Conservation (phyloP, 495 filamentous ascomycete species). For the Aspergillus haitiensis region DNA sequence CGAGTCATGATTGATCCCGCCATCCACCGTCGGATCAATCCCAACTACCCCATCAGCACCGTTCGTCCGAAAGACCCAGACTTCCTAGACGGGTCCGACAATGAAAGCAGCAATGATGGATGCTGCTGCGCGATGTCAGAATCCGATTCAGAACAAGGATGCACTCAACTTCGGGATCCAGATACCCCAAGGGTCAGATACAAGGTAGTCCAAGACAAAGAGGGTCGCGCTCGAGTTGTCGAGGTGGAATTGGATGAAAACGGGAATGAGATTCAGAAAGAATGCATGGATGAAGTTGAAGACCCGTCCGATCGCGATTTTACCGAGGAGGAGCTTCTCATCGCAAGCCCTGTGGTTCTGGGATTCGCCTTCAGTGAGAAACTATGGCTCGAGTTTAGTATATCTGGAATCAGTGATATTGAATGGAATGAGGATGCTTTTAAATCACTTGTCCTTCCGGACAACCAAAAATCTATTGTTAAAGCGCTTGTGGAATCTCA, state of each 20-base stretch:
- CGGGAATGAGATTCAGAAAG: conserved; percentile 60
- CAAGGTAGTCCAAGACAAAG: conserved; percentile 65
- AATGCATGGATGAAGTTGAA: conserved; percentile 59
- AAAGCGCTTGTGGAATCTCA: conserved; percentile 78
- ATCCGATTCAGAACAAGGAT: conserved; percentile 43
- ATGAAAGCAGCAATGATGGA: conserved; percentile 41
- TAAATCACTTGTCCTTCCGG: conserved; percentile 70
- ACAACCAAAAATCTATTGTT: conserved; percentile 77
- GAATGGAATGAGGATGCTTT: conserved; percentile 82
- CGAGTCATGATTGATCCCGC: conserved; percentile 90
- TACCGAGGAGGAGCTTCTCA: conserved; percentile 81
- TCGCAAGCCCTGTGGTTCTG: conserved; percentile 87
- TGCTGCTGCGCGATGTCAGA: conserved; percentile 51
- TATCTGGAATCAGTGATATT: conserved; percentile 80
- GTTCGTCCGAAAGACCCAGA: conserved; percentile 78
- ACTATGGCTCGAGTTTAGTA: conserved; percentile 86
- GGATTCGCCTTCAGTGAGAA: conserved; percentile 93
- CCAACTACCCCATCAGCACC: conserved; percentile 81
- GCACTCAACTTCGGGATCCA: conserved; percentile 43
- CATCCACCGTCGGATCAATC: conserved; percentile 82
- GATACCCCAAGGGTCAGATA: conserved; percentile 60
- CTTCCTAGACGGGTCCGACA: conserved; percentile 56
- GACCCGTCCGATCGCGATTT: conserved; percentile 55
- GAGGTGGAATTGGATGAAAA: conserved; percentile 63
- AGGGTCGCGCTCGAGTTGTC: conserved; percentile 59